Conservation (phyloP, 2,329 filamentous ascomycete species). For the Cladosporium cucumerinum region DNA sequence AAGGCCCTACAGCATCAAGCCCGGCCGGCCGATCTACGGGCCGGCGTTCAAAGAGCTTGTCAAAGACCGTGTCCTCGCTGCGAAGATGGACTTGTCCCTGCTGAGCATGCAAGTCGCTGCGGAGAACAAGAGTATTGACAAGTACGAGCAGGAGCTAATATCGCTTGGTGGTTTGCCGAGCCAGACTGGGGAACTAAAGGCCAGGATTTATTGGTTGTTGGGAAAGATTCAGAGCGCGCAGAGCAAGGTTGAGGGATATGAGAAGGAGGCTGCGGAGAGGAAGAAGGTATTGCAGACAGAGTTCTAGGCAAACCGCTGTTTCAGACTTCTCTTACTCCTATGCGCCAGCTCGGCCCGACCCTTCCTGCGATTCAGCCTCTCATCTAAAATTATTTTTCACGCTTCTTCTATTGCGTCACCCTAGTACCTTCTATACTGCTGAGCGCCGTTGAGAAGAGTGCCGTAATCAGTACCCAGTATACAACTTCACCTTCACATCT, state of each 20-base stretch:
- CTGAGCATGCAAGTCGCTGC: constrained; percentile 66
- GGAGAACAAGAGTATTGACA: constrained; percentile 71
- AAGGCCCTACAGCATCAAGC: constrained; percentile 71
- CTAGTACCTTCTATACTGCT: background rate
- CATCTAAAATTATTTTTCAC: background rate
- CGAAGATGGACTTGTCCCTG: constrained; percentile 66
- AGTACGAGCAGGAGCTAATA: constrained; percentile 73
- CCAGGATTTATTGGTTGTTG: constrained; percentile 69
- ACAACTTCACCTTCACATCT: background rate
- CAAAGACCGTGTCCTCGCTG: constrained; percentile 67
- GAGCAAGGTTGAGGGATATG: constrained; percentile 67
- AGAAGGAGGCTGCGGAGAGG: constrained; percentile 66
- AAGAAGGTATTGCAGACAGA: constrained; percentile 67
- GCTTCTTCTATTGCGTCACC: background rate
- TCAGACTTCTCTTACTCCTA: background rate
- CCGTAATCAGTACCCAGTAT: background rate
- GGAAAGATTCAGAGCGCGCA: constrained; percentile 72
- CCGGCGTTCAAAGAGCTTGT: constrained; percentile 74
- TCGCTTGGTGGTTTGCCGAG: constrained; percentile 68
- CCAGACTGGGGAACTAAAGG: constrained; percentile 64
- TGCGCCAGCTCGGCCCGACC: background rate
- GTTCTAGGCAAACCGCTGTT: constrained; percentile 33
- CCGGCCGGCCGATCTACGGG: constrained; percentile 81
- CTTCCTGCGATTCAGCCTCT: background rate
- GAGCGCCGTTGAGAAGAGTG: background rate